Evolutionary conservation across 2,329 filamentous ascomycete species (phyloP), one percentile per base, ranked within the genome.

Genomic region (Periconia sp.): DNA sequence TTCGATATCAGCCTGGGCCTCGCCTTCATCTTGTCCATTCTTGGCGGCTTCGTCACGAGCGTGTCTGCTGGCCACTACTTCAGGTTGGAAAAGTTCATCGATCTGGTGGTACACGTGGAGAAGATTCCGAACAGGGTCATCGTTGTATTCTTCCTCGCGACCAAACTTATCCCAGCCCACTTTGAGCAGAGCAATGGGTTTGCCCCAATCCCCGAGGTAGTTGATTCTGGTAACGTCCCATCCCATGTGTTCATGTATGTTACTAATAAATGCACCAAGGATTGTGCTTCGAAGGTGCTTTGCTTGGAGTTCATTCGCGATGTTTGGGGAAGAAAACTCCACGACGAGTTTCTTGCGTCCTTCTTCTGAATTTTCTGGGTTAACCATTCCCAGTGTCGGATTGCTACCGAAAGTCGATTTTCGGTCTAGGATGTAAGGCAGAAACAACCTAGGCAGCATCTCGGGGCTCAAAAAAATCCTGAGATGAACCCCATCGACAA

Each of bases 281-380:
- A 89, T 85, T 18, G 86, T 89, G 60, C 85, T 88, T 56, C 85
- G 81, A 42, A 89, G 75, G 73, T 89, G 85, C 6, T 82, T 83
- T 19, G 82, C 84, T 60, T 87, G 82, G 65, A 89, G 88, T 15
- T 85, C 87, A 70, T 88, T 89, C 30, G 87, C 86, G 51, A 91
- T 89, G 66, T 91, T 91, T 30, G 88, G 88, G 0, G 87, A 90
- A 1, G 86, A 89, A 65, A 90, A 90, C 63, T 91, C 88, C 58
- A 91, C 79, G 31, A 91, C 78, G 2, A 82, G 66, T 54, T 78
- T 80, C 74, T 86, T 87, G 53, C 75, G 75, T 53, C 77, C 80
- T 52, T 77, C 72, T 44, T 75, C 77, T 2, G 81, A 75, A 63
- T 83, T 77, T 18, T 76, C 69, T 43, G 77, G 75, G 64, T 85